Percentiles rank a stretch among this genome's conserved stretches.
phyloP scores from a whole-genome alignment of 148 eudicot species.

The Amaranthus palmeri region DNA sequence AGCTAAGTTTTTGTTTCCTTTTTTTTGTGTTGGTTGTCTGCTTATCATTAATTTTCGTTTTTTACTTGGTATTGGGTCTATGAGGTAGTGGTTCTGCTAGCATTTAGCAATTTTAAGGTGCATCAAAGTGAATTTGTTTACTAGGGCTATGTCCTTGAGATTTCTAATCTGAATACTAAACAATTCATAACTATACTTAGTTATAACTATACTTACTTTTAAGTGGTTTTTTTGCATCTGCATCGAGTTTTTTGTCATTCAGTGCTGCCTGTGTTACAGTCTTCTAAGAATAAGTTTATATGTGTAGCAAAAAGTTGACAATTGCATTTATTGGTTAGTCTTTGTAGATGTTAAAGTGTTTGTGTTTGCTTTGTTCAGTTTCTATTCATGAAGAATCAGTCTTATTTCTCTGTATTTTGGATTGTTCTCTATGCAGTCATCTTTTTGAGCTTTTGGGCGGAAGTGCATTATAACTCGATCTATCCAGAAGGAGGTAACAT shows the following conservation, averaged over 20 bases:
- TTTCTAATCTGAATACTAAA: background rate
- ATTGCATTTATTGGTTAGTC: background rate
- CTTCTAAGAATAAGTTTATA: too few species aligned
- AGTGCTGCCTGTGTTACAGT: too few species aligned
- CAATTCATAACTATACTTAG: too few species aligned
- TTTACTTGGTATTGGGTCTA: background rate
- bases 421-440: conserved; percentile 44
- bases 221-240: background rate
- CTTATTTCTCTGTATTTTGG: background rate
- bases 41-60: background rate
- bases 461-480: conserved; percentile 95
- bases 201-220: background rate
- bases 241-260: background rate
- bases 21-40: background rate
- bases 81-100: background rate
- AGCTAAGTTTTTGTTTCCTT: background rate
- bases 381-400: conserved; percentile 5
- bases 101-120: background rate
- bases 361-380: background rate
- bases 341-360: background rate
- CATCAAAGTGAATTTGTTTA: background rate
- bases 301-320: background rate
- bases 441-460: conserved; percentile 94
- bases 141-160: background rate
- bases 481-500: conserved; percentile 80